These are phyloP conservation scores for Aschersonia sp. DNA, from an alignment of 2,329 filamentous ascomycete species.

Conservation along the genomic window DNA sequence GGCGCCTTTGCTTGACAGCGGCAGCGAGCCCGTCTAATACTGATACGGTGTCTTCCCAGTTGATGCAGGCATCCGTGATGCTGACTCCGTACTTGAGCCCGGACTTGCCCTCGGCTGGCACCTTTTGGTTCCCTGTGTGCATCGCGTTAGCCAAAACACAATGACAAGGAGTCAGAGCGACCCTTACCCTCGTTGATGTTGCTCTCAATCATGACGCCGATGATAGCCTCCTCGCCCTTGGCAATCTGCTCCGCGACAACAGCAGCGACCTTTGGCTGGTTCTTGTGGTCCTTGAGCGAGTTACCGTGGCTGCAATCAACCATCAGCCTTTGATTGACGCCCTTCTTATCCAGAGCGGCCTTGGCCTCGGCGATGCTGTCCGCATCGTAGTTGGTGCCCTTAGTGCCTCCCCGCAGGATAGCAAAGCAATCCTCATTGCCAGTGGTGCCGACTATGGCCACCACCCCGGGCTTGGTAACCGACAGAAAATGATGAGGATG, in stretches of 20 bases:
- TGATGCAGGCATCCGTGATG: constrained; percentile 95
- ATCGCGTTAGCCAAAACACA: background rate
- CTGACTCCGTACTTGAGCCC: constrained; percentile 87
- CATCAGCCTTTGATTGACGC: constrained; percentile 70
- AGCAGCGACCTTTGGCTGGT: constrained; percentile 86
- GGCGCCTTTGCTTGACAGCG: constrained; percentile 39
- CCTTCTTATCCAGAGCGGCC: constrained; percentile 59
- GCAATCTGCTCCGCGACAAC: constrained; percentile 72
- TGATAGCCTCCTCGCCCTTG: constrained; percentile 71
- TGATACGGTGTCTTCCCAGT: constrained; percentile 77
- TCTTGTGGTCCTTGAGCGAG: constrained; percentile 90
- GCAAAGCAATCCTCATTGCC: constrained; percentile 97
- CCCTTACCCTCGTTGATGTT: constrained; percentile 78
- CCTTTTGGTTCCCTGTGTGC: constrained; percentile 65
- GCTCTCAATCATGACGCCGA: constrained; percentile 98
- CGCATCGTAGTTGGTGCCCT: constrained; percentile 87
- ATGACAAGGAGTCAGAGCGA: background rate
- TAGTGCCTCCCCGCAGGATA: constrained; percentile 82
- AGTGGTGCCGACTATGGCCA: constrained; percentile 84
- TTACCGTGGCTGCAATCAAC: constrained; percentile 97
- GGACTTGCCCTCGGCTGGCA: constrained; percentile 70
- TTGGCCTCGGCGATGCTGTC: constrained; percentile 76
- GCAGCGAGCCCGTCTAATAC: constrained; percentile 67
- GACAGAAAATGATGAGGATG: constrained; percentile 95
- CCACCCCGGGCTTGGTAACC: constrained; percentile 90